Conservation (phyloP, 192 early-diverging fungal species). For the Mortierella claussenii region DNA sequence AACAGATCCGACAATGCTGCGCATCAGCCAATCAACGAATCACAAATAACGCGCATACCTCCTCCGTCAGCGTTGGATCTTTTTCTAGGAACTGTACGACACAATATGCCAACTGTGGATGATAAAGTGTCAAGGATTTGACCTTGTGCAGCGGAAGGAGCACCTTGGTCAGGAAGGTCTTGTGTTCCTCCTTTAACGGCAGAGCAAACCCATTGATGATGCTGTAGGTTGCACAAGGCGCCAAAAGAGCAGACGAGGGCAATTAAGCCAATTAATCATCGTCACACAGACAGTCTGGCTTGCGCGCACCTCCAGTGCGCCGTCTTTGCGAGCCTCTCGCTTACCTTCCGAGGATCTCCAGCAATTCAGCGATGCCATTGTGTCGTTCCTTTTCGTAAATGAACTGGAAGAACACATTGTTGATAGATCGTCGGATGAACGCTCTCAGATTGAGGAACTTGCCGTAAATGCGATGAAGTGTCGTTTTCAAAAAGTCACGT, state of each 20-base stretch:
- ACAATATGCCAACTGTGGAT: constrained; percentile 97
- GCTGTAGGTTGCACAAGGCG: constrained; percentile 59
- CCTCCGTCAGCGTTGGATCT: constrained; percentile 90
- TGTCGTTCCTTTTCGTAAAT: constrained; percentile 97
- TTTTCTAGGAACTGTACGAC: constrained; percentile 99
- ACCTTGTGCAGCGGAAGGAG: constrained; percentile 97
- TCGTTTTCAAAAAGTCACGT: constrained; percentile 98
- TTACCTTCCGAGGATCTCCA: constrained; percentile 98
- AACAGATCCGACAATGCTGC: no score
- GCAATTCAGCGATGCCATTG: constrained; percentile 97
- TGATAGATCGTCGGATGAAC: constrained; percentile 97
- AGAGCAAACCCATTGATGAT: constrained; percentile 99
- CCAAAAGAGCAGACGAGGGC: not conserved
- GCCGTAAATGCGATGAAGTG: constrained; percentile 97
- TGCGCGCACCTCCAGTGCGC: not conserved
- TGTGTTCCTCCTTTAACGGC: constrained; percentile 99
- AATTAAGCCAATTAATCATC: not conserved
- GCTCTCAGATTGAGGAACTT: constrained; percentile 98
- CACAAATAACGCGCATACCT: constrained; percentile 63
- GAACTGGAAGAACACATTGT: constrained; percentile 98
- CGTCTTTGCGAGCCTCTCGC: not conserved
- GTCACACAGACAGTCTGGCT: not conserved
- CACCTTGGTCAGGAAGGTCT: constrained; percentile 92
- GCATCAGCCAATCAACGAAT: not conserved
- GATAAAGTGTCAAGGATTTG: constrained; percentile 93